Conservation (phyloP, 495 filamentous ascomycete species). For the Sordaria brevicollis region DNA sequence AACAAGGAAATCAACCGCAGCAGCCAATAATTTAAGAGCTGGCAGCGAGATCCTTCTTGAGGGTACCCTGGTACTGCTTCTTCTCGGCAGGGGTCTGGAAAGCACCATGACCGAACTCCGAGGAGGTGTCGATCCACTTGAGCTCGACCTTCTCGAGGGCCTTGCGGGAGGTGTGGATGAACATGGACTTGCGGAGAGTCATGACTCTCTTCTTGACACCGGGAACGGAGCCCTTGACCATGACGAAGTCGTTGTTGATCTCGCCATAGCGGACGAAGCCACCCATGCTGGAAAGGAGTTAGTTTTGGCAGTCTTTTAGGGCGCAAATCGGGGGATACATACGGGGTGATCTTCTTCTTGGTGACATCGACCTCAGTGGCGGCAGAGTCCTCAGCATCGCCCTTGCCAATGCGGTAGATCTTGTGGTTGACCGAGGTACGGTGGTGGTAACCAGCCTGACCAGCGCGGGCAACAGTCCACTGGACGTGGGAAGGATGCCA, state of each 20-base stretch:
- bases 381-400: conserved; percentile 75
- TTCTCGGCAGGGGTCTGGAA: conserved; percentile 99
- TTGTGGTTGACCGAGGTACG: conserved; percentile 99
- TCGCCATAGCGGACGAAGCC: conserved; percentile 99
- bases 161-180: conserved; percentile 87
- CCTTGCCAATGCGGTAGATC: conserved; percentile 97
- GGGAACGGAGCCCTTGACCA: conserved; percentile 94
- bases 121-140: conserved; percentile 99
- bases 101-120: conserved; percentile 99
- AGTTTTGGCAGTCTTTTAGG: neutral
- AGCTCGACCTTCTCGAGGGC: conserved; percentile 98
- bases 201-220: conserved; percentile 99
- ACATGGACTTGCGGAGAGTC: conserved; percentile 99
- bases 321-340: conserved; percentile 37
- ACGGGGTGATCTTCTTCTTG: conserved; percentile 99
- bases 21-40: conserved; percentile 47
- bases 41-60: conserved; percentile 93
- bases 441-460: conserved; percentile 99
- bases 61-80: conserved; percentile 83
- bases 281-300: conserved; percentile 62
- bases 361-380: conserved; percentile 92
- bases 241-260: conserved; percentile 98
- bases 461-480: conserved; percentile 99
- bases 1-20: conserved; percentile 35
- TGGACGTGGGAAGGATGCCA: conserved; percentile 99